Base-by-base conservation (phyloP, 306 rosid species). In the Benincasa hispida region DNA sequence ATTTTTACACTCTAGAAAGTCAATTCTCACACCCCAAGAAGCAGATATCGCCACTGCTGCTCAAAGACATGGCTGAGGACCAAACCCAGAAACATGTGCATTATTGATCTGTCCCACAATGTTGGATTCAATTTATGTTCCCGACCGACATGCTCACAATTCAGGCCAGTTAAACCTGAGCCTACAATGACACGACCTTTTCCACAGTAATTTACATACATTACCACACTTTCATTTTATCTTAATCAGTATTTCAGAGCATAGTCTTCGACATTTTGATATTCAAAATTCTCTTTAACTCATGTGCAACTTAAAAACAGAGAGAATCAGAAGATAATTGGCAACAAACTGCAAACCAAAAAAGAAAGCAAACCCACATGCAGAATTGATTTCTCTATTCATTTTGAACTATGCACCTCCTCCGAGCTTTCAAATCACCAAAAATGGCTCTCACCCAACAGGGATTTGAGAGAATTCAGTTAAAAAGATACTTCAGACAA, bases 341-440 rank as follows among this genome's bases (percentile, higher is more conserved):
- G 19, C 45, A 50, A 61, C 59, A 78, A 68, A 48, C n/a, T 37
- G 76, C 66, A 41, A 82, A 60, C 68, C 25, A 82, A 62, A 86
- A 83, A 81, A 78, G 83, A 80, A 55, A 77, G 14, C 76, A 25
- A 77, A 83, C 8, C 66, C 73, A 77, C 74, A 61, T 77, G 70
- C 81, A 19, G 65, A 81, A 76, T 8, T 48, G 76, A 69, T 47
- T 69, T 45, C 37, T 19, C 75, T 15, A 69, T 69, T 37, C 51
- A 37, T 66, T 37, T 22, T 5, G 18, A 66, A 10, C 18, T 10
- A 35, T 5, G 30, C 50, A 66, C 51, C 30, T 69, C 84, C 75
- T 76, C 75, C 74, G 83, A 75, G 70, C 87, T 83, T 83, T 90
- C 85, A 87, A 85, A 85, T 84, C 69, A 79, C 63, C 50, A 80